A percentile compares a stretch with the other conserved stretches of the same genome.
phyloP scores from a whole-genome alignment of 352 stramenopile genomes.

The Aphanomyces cochlioides region DNA sequence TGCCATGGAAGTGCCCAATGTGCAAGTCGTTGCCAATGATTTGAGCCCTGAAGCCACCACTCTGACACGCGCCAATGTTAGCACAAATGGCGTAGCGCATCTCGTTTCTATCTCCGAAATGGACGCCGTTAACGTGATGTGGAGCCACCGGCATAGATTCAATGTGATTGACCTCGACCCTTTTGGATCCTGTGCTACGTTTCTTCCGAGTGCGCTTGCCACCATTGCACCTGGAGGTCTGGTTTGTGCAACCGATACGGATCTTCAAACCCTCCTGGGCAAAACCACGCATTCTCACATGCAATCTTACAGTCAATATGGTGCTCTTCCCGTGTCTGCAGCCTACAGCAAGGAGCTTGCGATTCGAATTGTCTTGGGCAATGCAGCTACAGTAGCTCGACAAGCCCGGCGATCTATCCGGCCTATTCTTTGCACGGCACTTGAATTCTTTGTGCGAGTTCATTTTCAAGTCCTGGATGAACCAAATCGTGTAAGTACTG shows the following conservation, averaged over 20 bases:
- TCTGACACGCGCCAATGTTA: neutral
- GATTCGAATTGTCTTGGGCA: conserved; percentile 10
- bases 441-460: conserved; percentile 19
- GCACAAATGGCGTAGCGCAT: neutral
- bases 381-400: neutral
- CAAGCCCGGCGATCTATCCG: neutral
- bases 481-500: neutral
- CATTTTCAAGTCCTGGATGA: neutral
- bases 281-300: conserved; percentile 7
- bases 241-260: conserved; percentile 22
- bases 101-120: neutral
- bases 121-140: conserved; percentile 17
- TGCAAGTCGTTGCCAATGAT: conserved; percentile 18
- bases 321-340: conserved; percentile 3
- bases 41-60: neutral
- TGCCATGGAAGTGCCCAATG: conserved; percentile 13
- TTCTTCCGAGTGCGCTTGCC: conserved; percentile 10
- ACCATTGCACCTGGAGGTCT: conserved; percentile 6
- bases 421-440: conserved; percentile 5
- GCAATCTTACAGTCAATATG: conserved; percentile 5
- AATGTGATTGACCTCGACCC: conserved; percentile 26
- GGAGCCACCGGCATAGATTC: neutral
- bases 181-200: conserved; percentile 12
- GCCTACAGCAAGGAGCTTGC: conserved; percentile 21
- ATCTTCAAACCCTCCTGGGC: conserved; percentile 25